Percentiles rank a stretch among this genome's conserved stretches.
Conservation (phyloP, 2,329 filamentous ascomycete species). For the Teratosphaeriaceae sp. region DNA sequence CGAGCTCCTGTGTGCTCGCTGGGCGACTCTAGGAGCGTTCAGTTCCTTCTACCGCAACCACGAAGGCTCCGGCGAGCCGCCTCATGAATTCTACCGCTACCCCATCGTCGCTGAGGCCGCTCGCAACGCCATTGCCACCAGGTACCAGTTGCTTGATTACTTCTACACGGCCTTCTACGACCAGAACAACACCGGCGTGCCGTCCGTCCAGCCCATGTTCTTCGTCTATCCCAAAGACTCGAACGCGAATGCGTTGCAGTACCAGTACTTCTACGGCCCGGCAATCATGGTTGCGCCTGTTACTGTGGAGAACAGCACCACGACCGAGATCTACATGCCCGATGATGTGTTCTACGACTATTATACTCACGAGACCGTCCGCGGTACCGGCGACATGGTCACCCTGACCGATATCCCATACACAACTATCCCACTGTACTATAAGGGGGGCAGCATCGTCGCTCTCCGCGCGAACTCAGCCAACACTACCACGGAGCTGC, state of each 20-base stretch:
- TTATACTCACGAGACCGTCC: constrained; percentile 44
- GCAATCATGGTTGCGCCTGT: constrained; percentile 52
- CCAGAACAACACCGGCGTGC: constrained; percentile 55
- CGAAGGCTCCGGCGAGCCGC: constrained; percentile 47
- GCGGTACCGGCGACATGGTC: constrained; percentile 40
- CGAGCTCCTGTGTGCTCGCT: constrained; percentile 66
- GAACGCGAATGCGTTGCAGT: constrained; percentile 46
- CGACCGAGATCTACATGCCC: constrained; percentile 51
- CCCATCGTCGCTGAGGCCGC: constrained; percentile 56
- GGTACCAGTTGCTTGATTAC: constrained; percentile 75
- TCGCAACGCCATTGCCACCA: constrained; percentile 60
- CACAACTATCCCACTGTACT: constrained; percentile 58
- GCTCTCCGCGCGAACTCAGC: constrained; percentile 50
- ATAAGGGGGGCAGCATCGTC: constrained; percentile 59
- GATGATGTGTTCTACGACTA: constrained; percentile 56
- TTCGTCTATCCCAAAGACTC: constrained; percentile 59
- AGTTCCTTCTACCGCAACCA: constrained; percentile 72
- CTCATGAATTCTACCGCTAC: constrained; percentile 71
- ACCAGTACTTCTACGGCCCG: constrained; percentile 56
- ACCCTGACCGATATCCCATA: constrained; percentile 41
- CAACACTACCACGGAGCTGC: constrained; percentile 57
- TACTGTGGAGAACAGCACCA: constrained; percentile 44
- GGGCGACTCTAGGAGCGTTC: constrained; percentile 68
- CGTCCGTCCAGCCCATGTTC: constrained; percentile 63
- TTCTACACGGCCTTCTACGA: constrained; percentile 65